These are phyloP conservation scores for Micractinium sp. DNA, from an alignment of 139 green algal species.

Conservation along the genomic window DNA sequence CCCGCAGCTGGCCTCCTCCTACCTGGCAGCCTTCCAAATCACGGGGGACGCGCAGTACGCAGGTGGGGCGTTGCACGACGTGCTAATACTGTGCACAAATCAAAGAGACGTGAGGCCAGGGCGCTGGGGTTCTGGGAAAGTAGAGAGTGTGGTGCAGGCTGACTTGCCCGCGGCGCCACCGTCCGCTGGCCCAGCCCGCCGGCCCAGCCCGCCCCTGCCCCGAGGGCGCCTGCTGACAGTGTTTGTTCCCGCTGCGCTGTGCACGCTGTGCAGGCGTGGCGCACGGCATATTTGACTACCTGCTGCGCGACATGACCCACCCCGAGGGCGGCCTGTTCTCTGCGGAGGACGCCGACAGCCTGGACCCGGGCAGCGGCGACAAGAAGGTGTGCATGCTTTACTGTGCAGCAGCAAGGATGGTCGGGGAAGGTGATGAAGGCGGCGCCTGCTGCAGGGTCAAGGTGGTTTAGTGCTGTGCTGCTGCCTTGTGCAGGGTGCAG, in stretches of 20 bases:
- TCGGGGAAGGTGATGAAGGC: too few species aligned
- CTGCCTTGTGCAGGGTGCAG: too few species aligned
- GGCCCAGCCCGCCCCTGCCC: too few species aligned
- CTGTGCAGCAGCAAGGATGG: too few species aligned
- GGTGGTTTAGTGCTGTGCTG: too few species aligned
- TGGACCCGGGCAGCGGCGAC: constrained; percentile 55
- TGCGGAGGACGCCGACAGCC: constrained; percentile 86
- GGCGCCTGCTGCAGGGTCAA: too few species aligned
- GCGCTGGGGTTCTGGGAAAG: not conserved
- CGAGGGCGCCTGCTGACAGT: too few species aligned
- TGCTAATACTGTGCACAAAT: not conserved
- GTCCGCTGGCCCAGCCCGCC: too few species aligned
- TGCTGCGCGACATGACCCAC: constrained; percentile 83
- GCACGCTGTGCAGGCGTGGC: constrained; percentile 41
- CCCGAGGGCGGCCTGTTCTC: constrained; percentile 83
- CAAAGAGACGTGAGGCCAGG: too few species aligned
- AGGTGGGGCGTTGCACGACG: not conserved
- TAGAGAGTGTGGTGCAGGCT: too few species aligned
- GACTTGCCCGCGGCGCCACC: too few species aligned
- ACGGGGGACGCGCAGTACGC: constrained; percentile 61
- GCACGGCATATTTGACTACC: constrained; percentile 85
- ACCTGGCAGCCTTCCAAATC: constrained; percentile 76
- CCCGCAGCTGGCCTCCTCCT: constrained; percentile 77
- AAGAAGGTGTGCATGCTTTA: constrained; percentile 47
- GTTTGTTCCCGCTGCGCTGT: not conserved